Percentiles rank a stretch among this genome's conserved stretches.
phyloP scores from a whole-genome alignment of 2,329 filamentous ascomycete genomes.

The Pestalotiopsis fici region DNA sequence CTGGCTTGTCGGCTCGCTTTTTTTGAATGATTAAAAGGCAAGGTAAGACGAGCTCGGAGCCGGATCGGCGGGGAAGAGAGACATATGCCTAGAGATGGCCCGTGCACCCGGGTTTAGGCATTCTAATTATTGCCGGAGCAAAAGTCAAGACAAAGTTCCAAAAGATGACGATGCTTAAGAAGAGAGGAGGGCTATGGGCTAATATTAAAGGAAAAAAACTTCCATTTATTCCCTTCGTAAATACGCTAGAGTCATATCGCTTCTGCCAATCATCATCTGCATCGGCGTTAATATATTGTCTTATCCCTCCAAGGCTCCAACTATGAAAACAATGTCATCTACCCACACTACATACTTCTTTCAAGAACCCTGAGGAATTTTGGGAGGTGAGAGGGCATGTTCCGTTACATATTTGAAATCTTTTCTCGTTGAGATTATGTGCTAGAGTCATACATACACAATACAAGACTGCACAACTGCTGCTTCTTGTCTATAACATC shows the following conservation, averaged over 20 bases:
- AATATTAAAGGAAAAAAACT: neutral
- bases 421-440: no score
- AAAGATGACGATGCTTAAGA: neutral
- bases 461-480: no score
- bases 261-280: neutral
- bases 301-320: neutral
- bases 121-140: neutral
- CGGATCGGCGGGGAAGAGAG: neutral
- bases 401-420: no score
- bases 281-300: neutral
- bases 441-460: no score
- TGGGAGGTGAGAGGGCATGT: no score
- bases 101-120: neutral
- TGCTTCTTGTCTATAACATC: no score
- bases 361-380: no score
- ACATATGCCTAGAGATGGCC: neutral
- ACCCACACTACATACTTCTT: no score
- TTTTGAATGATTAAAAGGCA: neutral
- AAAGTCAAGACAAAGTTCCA: neutral
- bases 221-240: neutral
- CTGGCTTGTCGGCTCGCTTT: neutral
- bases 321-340: no score
- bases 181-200: neutral
- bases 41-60: conserved; percentile 1
- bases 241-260: neutral